phyloP scores from a whole-genome alignment of 75 land plant genomes.

The Azolla pinnata region DNA sequence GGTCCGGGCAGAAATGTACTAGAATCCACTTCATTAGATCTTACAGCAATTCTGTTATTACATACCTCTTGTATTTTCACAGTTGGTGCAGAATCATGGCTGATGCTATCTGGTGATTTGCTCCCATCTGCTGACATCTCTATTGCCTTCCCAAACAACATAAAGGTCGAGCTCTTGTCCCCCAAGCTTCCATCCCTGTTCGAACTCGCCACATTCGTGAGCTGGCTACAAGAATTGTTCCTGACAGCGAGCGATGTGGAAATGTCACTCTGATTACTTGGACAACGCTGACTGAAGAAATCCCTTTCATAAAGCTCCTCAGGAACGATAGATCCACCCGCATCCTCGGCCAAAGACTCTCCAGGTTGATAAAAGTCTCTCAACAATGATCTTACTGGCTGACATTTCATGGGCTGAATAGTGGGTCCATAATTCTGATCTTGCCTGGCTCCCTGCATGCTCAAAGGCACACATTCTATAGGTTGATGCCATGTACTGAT shows the following conservation, averaged over 20 bases:
- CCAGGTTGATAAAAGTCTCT: conserved; percentile 16
- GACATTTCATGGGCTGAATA: conserved; percentile 41
- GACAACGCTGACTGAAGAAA: background rate
- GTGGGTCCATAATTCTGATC: conserved; percentile 53
- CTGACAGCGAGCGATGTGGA: background rate
- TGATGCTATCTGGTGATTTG: conserved; percentile 37
- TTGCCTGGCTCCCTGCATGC: conserved; percentile 99
- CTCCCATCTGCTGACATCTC: conserved; percentile 40
- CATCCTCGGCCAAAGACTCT: conserved; percentile 4
- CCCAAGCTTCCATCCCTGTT: conserved; percentile 1
- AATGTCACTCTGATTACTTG: background rate
- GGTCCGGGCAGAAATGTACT: no score
- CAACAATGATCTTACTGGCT: conserved; percentile 33
- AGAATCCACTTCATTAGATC: no score
- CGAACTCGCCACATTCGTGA: conserved; percentile 27
- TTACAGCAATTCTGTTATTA: no score
- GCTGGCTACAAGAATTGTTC: conserved; percentile 7
- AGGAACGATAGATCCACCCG: conserved; percentile 11
- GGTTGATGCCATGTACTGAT: conserved; percentile 51
- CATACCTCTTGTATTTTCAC: conserved; percentile 8
- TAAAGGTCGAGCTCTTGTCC: conserved; percentile 35
- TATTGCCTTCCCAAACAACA: conserved; percentile 79
- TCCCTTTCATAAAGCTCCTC: conserved; percentile 18
- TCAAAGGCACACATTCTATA: conserved; percentile 61
- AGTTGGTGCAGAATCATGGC: conserved; percentile 6